Percentiles rank a stretch among this genome's conserved stretches.
Conservation (phyloP, 2,329 filamentous ascomycete genomes). For the Trichoderma sp. region DNA sequence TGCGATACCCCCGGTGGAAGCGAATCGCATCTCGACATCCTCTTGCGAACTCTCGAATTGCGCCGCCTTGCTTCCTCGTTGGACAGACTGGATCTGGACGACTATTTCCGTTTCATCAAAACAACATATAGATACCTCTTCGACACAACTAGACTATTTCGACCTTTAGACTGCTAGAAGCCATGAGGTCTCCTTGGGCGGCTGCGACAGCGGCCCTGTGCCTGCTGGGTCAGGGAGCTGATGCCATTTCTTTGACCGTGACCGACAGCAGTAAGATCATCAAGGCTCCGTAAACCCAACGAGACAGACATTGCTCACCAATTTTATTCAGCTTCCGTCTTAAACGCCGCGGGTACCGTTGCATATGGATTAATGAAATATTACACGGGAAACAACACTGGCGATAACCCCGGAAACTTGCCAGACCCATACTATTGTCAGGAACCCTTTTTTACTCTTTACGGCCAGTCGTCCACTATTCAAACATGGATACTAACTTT, state of each 20-base stretch:
- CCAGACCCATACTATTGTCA: conserved; percentile 64
- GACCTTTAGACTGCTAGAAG: neutral
- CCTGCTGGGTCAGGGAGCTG: conserved; percentile 17
- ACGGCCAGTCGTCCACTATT: conserved; percentile 30
- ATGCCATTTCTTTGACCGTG: neutral
- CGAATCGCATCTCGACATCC: neutral
- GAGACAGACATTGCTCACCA: neutral
- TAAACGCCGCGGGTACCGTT: conserved; percentile 46
- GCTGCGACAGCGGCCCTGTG: conserved; percentile 13
- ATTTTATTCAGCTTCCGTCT: conserved; percentile 47
- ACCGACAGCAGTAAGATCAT: conserved; percentile 10
- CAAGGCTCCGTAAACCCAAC: neutral
- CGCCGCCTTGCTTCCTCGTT: neutral
- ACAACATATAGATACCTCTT: neutral
- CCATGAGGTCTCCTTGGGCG: conserved; percentile 10
- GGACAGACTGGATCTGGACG: conserved; percentile 19
- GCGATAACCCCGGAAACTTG: conserved; percentile 57
- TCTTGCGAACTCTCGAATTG: neutral
- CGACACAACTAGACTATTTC: neutral
- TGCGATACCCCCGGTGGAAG: conserved; percentile 8
- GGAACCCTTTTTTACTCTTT: conserved; percentile 25
- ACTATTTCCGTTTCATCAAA: neutral
- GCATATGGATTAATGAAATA: conserved; percentile 49
- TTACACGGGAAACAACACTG: conserved; percentile 58
- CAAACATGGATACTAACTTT: conserved; percentile 21